A percentile compares a stretch with the other conserved stretches of the same genome.
Conservation (phyloP, 768 basidiomycete species). For the Russula brevipes region DNA sequence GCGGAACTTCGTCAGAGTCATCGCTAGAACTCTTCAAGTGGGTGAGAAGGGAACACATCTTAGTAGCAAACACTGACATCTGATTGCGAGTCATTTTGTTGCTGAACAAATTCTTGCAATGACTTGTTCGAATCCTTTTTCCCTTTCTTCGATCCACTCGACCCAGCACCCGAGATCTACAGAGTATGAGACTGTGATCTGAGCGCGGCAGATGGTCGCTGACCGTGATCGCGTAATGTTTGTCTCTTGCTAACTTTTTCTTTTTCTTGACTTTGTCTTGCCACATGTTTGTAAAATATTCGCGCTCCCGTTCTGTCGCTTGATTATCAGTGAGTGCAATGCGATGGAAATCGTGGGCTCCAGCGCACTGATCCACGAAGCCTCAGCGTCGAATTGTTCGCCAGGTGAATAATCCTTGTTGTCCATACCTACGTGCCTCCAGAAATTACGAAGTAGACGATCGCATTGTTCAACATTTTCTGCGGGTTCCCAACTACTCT, state of each 20-base stretch:
- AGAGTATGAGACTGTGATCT: neutral
- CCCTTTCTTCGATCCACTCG: slow-evolving; percentile 11
- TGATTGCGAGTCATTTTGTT: slow-evolving; percentile 16
- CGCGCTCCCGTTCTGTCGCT: slow-evolving; percentile 38
- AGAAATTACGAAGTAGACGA: slow-evolving; percentile 56
- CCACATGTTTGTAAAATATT: slow-evolving; percentile 29
- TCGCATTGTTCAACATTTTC: slow-evolving; percentile 53
- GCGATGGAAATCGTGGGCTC: neutral
- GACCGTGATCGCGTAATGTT: slow-evolving; percentile 16
- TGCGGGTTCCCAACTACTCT: slow-evolving; percentile 64
- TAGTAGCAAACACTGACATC: slow-evolving; percentile 10
- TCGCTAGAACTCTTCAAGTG: slow-evolving; percentile 8
- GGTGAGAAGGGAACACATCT: neutral
- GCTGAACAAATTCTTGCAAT: slow-evolving; percentile 25
- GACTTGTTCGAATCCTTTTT: slow-evolving; percentile 19
- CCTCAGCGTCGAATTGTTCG: slow-evolving; percentile 38
- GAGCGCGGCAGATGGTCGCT: neutral
- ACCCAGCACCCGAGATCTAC: slow-evolving; percentile 9
- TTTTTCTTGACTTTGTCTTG: slow-evolving; percentile 19
- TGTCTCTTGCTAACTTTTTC: slow-evolving; percentile 19
- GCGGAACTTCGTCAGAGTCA: slow-evolving; percentile 19
- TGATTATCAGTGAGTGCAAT: neutral
- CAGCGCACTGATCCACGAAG: slow-evolving; percentile 54
- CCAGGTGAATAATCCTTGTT: slow-evolving; percentile 50
- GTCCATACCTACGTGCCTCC: slow-evolving; percentile 50